Evolutionary conservation across 805 yeast species (phyloP), one percentile per base, ranked within the genome.

Genomic region (Cyberlindnera veronae): DNA sequence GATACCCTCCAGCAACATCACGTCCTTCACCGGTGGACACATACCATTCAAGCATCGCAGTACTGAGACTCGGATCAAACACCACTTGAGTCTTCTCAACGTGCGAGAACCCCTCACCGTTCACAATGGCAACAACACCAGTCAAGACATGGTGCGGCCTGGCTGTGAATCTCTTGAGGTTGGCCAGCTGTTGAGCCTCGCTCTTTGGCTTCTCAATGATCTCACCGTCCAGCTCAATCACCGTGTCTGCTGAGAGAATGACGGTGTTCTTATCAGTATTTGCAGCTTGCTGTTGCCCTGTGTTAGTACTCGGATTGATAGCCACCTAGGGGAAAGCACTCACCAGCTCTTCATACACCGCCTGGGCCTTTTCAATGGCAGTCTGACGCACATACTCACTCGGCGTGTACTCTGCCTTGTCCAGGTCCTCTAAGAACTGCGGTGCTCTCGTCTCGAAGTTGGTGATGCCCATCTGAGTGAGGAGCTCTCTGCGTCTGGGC

Each of bases 1-100:
- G 80, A 64, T 86, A 90, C 1, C 99, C 99, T 6, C 97, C 99
- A 2, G 98, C 96, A 1, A 86, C 97, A 34, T 73, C 72, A 7
- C 69, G 41, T 1, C 93, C 98, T 58, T 91, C 97, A 17, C 73
- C 81, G 2, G 80, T 64, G 3, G 70, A 71, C 10, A 84, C 82
- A 59, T 91, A 91, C 13, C 69, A 65, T 19, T 72, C 55, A 4
- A 91, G 54, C 29, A 81, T 67, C n/a, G 68, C 76, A 48, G 77
- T 78, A 1, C 79, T 69, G 12, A 79, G 61, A 2, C 55, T 42
- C 8, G 63, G 47, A 39, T 75, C 76, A 54, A 77, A 66, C 16
- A 51, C 39, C 5, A 76, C 50, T 12, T 49, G 47, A 0, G 79
- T 73, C 20, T 60, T 62, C 33, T 76, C 82, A 5, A 59, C 51